These are phyloP conservation scores for Byssochlamys sp. DNA, from an alignment of 2,329 filamentous ascomycete genomes.

Conservation along the genomic window DNA sequence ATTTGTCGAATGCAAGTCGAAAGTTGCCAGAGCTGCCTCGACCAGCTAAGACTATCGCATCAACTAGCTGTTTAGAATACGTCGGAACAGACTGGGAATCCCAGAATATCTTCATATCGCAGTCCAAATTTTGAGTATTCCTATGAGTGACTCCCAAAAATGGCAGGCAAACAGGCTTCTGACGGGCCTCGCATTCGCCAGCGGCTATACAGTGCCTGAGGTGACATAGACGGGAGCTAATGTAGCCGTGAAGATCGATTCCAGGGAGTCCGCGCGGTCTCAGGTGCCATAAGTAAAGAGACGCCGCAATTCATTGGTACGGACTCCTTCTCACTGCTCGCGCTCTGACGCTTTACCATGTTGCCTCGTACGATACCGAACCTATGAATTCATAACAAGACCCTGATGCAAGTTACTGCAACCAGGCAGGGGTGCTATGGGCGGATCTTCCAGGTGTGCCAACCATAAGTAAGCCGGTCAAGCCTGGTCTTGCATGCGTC, in stretches of 20 bases:
- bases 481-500: neutral
- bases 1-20: neutral
- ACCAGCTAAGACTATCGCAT: neutral
- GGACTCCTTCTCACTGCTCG: neutral
- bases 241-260: neutral
- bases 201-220: neutral
- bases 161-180: neutral
- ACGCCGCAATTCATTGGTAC: neutral
- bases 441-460: neutral
- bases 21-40: neutral
- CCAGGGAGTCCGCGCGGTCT: neutral
- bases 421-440: neutral
- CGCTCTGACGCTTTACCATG: neutral
- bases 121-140: neutral
- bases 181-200: neutral
- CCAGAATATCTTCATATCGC: neutral
- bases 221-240: neutral
- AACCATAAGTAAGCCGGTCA: neutral
- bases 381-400: constrained; percentile 1
- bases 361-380: constrained; percentile 4
- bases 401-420: neutral
- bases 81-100: neutral
- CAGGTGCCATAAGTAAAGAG: neutral
- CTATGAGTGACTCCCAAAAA: neutral
- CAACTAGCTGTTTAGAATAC: neutral